phyloP scores from a whole-genome alignment of 805 yeast genomes.

The Candida orba region DNA sequence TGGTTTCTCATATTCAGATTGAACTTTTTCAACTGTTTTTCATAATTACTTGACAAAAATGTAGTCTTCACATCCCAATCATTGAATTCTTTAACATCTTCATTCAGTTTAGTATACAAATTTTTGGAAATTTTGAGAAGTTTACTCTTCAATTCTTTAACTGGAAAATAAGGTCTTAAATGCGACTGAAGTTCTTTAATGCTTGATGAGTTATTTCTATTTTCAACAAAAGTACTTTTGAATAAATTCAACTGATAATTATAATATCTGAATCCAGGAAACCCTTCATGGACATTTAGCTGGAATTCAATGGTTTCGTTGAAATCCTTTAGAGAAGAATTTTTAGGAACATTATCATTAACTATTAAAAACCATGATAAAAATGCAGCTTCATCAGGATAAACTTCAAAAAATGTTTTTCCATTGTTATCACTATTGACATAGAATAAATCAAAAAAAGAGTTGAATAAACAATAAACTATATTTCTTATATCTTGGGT shows the following conservation, averaged over 20 bases:
- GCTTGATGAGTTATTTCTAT: not conserved
- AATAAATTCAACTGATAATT: constrained; percentile 2
- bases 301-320: not conserved
- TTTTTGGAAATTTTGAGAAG: constrained; percentile 6
- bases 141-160: constrained; percentile 2
- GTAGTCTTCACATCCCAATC: constrained; percentile 2
- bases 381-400: constrained; percentile 10
- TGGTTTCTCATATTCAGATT: not conserved
- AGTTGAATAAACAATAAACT: constrained; percentile 5
- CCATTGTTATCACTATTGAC: not conserved
- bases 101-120: constrained; percentile 5
- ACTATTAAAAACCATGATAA: constrained; percentile 7
- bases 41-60: constrained; percentile 10
- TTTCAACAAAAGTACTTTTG: not conserved
- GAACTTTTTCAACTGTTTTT: not conserved
- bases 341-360: constrained; percentile 3
- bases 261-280: constrained; percentile 3
- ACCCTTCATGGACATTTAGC: not conserved
- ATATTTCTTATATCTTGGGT: constrained; percentile 3
- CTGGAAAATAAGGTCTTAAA: not conserved
- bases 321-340: constrained; percentile 1
- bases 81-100: constrained; percentile 1
- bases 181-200: constrained; percentile 1
- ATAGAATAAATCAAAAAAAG: constrained; percentile 4
- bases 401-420: constrained; percentile 5